Evolutionary conservation across 768 basidiomycete species (phyloP), one percentile per base, ranked within the genome.

Genomic region (Macrolepiota albuminosa): DNA sequence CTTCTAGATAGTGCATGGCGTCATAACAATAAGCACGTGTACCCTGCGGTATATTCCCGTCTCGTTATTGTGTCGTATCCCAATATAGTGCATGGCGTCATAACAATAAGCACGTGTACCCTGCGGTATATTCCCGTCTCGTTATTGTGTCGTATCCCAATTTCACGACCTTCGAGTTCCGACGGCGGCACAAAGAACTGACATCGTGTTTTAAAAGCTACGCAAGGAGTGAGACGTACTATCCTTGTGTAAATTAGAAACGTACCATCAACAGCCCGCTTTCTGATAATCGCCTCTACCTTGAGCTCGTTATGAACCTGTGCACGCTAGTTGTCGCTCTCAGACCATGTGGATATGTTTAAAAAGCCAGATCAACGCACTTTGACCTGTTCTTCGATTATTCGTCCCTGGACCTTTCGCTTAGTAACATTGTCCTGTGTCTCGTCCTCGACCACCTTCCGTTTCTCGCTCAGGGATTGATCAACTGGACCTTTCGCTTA

Each of bases 161-260:
- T 82, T 67, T 76, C 75, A 43, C 77, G 79, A 6, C 81, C 79
- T 61, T 89, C 86, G 42, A 64, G 72, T 66, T 89, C 86, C 16
- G 81, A 64, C 36, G 90, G 86, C 7, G 89, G 89, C 53, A 79
- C 75, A 71, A 92, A 94, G 70, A 88, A 92, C 68, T 82, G 84
- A 75, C 91, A 94, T 53, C 90, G 86, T 48, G 88, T 81, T 60
- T 80, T 80, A 70, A 94, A 93, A 36, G 88, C 91, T 94, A 56
- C 48, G 54, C 29, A 53, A 47, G 21, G 6, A 40, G 11, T 53
- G 40, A 57, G 52, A 43, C 57, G 61, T 53, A 61, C 24, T 42
- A 9, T 42, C 39, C 6, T 56, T 42, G 56, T 49, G 42, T 39
- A 56, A 54, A 50, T 46, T 29, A 13, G 9, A 48, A n/a, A 67